Percentiles rank a stretch among this genome's conserved stretches.
Evolutionary conservation across 2,329 filamentous ascomycete genomes (phyloP).

Genomic region (Cyphellophora attinorum): DNA sequence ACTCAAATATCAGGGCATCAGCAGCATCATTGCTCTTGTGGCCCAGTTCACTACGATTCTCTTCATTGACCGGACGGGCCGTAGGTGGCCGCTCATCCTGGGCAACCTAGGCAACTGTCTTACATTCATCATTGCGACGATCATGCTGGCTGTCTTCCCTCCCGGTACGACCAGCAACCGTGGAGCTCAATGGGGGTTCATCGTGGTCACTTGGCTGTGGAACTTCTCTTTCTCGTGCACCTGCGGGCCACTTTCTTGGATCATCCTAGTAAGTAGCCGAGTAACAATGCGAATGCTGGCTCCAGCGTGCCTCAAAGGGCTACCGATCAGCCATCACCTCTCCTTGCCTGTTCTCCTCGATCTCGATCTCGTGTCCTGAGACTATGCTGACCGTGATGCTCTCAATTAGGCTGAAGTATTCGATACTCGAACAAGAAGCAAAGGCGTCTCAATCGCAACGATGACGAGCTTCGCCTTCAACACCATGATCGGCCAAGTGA

Average conservation of each 20-base stretch:
- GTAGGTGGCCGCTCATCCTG: slow-evolving; percentile 60
- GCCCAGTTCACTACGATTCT: slow-evolving; percentile 61
- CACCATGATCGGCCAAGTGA: slow-evolving; percentile 65
- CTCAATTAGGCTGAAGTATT: slow-evolving; percentile 74
- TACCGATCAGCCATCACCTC: too few relatives aligned
- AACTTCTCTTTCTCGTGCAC: slow-evolving; percentile 67
- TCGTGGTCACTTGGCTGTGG: slow-evolving; percentile 67
- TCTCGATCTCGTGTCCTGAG: too few relatives aligned
- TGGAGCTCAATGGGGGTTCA: slow-evolving; percentile 62
- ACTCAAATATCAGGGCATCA: slow-evolving; percentile 67
- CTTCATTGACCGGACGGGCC: slow-evolving; percentile 56
- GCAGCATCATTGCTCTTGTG: slow-evolving; percentile 58
- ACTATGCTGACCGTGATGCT: too few relatives aligned
- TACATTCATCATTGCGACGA: slow-evolving; percentile 60
- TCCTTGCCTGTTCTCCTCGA: too few relatives aligned
- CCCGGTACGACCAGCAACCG: slow-evolving; percentile 42
- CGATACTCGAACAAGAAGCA: slow-evolving; percentile 64
- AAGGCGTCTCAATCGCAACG: slow-evolving; percentile 65
- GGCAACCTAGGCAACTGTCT: slow-evolving; percentile 64
- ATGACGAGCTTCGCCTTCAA: slow-evolving; percentile 69
- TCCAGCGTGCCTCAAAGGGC: too few relatives aligned
- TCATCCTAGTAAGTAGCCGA: too few relatives aligned
- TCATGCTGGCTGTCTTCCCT: slow-evolving; percentile 51
- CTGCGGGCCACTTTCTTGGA: slow-evolving; percentile 58
- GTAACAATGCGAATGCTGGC: too few relatives aligned